Evolutionary conservation across 2,329 filamentous ascomycete species (phyloP), one percentile per base, ranked within the genome.

Genomic region (Ascochyta viciae-villosae): DNA sequence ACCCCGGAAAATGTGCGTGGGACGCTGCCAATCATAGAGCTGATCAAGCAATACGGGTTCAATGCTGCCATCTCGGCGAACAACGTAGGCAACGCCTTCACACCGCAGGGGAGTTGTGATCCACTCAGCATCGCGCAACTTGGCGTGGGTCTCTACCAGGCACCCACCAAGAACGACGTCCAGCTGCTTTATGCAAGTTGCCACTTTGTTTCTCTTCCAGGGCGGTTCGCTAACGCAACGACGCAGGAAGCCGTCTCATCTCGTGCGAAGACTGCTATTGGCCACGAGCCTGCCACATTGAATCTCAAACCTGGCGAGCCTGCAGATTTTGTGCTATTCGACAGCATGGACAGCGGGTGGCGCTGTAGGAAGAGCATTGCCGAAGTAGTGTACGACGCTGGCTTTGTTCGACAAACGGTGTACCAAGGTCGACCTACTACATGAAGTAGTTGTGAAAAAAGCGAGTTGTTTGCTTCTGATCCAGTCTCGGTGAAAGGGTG

Each of bases 11-110:
- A 63, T 27, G 29, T 80, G 1, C 80, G 88, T 56, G 87, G 86
- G 1, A 91, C 88, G 0, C 75, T 91, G 15, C 82, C 85, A 39
- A 76, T 90, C 1, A 80, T 83, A 0, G 76, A 83, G 4, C 78
- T 91, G 75, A 87, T 90, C 57, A 78, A 81, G 35, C 76, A 83
- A 22, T 81, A 86, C 57, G 80, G 79, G 0, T 69, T 91, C 3
- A 80, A 86, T 55, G 86, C 81, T 19, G 85, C 85, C 13, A 80
- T 91, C 5, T 83, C 86, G 2, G 81, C 89, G 34, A 91, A 91
- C 66, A 91, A 91, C 65, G 84, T 91, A 13, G 88, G 88, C 16
- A 91, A 91, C 67, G 87, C 88, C 0, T 91, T 91, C 64, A 91
- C 89, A 6, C 89, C 89, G 0, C 85, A 87, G 66, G 89, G 88